These are phyloP conservation scores for Ploettnerulaceae sp. DNA, from an alignment of 2,329 filamentous ascomycete genomes.

Conservation along the genomic window DNA sequence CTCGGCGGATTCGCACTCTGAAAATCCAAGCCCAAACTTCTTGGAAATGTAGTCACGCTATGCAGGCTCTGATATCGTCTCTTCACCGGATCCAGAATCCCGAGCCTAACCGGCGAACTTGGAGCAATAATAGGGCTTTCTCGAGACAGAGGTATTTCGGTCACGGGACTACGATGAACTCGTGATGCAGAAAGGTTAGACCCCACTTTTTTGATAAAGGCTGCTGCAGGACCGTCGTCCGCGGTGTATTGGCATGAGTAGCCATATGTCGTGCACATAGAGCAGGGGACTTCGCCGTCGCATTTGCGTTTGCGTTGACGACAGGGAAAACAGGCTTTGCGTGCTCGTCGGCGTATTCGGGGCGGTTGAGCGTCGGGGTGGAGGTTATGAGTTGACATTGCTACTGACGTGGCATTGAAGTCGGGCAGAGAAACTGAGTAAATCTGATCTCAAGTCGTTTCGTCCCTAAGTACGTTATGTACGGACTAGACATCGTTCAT, in stretches of 20 bases:
- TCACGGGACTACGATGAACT: slow-evolving; percentile 9
- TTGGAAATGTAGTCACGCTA: slow-evolving; percentile 33
- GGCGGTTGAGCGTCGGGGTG: slow-evolving; percentile 20
- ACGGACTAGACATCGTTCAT: too few relatives aligned
- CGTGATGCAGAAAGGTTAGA: neutral
- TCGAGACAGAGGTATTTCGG: too few relatives aligned
- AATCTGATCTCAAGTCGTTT: too few relatives aligned
- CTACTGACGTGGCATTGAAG: neutral
- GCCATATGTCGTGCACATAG: slow-evolving; percentile 24
- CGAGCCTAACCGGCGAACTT: slow-evolving; percentile 9
- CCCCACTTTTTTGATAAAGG: slow-evolving; percentile 15
- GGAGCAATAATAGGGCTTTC: neutral
- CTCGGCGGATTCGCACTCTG: slow-evolving; percentile 33
- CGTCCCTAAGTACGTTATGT: too few relatives aligned
- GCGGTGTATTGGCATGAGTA: slow-evolving; percentile 24
- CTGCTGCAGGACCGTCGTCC: slow-evolving; percentile 13
- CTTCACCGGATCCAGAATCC: slow-evolving; percentile 32
- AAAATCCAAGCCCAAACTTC: slow-evolving; percentile 31
- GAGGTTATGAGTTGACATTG: slow-evolving; percentile 7
- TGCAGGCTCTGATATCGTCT: slow-evolving; percentile 31
- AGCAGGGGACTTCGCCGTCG: slow-evolving; percentile 24
- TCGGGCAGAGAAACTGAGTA: too few relatives aligned
- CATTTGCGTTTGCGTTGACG: slow-evolving; percentile 28
- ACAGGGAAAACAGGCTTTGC: slow-evolving; percentile 27
- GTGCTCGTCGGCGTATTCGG: slow-evolving; percentile 21